Percentiles rank a stretch among this genome's conserved stretches.
Evolutionary conservation across 1,284 basidiomycete species (phyloP).

Genomic region (Pseudozyma sp.): DNA sequence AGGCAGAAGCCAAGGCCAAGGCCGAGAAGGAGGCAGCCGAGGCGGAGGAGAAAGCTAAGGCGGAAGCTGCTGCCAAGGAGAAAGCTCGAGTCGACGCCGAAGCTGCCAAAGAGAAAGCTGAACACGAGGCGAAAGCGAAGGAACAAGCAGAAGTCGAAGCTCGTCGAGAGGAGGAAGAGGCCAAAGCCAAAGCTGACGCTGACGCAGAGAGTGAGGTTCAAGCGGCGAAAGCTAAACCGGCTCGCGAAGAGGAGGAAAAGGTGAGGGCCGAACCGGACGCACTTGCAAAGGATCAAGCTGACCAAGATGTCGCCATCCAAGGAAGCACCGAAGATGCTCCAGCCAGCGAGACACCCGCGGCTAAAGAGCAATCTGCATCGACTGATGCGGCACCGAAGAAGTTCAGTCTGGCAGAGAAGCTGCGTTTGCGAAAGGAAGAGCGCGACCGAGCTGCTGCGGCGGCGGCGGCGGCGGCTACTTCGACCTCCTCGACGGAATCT

Average conservation of each 20-base stretch:
- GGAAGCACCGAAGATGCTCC: not conserved
- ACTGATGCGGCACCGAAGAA: conserved; percentile 26
- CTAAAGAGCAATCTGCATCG: not conserved
- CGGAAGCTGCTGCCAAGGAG: not conserved
- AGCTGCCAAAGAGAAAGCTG: not conserved
- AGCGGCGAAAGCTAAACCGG: not conserved
- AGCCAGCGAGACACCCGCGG: not conserved
- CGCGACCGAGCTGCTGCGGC: conserved; percentile 39
- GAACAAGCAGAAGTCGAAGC: not conserved
- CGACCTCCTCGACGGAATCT: not conserved
- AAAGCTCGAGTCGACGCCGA: conserved; percentile 5
- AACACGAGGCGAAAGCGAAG: not conserved
- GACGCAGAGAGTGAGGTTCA: conserved; percentile 1
- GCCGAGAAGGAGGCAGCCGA: conserved; percentile 9
- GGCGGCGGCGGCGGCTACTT: conserved; percentile 4
- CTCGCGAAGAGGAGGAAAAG: not conserved
- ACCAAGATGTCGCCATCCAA: not conserved
- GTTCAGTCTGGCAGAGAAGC: conserved; percentile 46
- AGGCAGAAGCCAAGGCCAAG: conserved; percentile 1
- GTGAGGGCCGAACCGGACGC: not conserved
- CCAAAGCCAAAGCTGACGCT: not conserved
- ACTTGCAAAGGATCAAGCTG: not conserved
- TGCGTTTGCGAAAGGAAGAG: conserved; percentile 43
- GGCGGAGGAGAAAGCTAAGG: not conserved
- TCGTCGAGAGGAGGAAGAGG: not conserved